Percentiles rank a stretch among this genome's conserved stretches.
Evolutionary conservation across 2,329 filamentous ascomycete species (phyloP).

Genomic region (Pseudogymnoascus sp.): DNA sequence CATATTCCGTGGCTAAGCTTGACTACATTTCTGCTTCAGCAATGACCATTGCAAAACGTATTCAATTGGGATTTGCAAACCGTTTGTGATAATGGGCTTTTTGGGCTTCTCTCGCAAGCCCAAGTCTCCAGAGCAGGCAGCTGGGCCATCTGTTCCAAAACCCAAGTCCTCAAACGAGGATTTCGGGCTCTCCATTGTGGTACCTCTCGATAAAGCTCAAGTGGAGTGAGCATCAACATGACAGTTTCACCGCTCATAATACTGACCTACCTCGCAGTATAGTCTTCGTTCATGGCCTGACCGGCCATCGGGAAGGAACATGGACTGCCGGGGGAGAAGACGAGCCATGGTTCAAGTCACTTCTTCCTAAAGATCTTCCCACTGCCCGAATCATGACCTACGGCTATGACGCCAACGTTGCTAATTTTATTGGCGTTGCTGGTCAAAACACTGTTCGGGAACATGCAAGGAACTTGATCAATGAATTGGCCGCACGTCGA

Average conservation of each 20-base stretch:
- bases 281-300: slow-evolving; percentile 37
- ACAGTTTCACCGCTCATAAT: not conserved
- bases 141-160: not conserved
- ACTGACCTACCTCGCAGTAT: slow-evolving; percentile 20
- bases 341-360: slow-evolving; percentile 30
- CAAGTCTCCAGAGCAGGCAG: not conserved
- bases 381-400: slow-evolving; percentile 33
- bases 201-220: not conserved
- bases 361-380: slow-evolving; percentile 28
- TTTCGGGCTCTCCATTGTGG: not conserved
- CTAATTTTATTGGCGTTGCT: slow-evolving; percentile 13
- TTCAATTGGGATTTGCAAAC: not conserved
- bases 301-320: slow-evolving; percentile 32
- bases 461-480: not conserved
- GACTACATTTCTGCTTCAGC: not conserved
- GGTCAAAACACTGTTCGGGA: not conserved
- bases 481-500: not conserved
- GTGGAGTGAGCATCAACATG: not conserved
- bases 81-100: not conserved
- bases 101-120: not conserved
- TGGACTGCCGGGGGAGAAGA: slow-evolving; percentile 30
- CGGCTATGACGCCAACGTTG: slow-evolving; percentile 32
- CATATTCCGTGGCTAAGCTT: not conserved
- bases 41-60: too few relatives aligned
- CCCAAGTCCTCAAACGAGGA: not conserved